phyloP scores from a whole-genome alignment of 306 rosid genomes.

The Trichosanthes truncata region DNA sequence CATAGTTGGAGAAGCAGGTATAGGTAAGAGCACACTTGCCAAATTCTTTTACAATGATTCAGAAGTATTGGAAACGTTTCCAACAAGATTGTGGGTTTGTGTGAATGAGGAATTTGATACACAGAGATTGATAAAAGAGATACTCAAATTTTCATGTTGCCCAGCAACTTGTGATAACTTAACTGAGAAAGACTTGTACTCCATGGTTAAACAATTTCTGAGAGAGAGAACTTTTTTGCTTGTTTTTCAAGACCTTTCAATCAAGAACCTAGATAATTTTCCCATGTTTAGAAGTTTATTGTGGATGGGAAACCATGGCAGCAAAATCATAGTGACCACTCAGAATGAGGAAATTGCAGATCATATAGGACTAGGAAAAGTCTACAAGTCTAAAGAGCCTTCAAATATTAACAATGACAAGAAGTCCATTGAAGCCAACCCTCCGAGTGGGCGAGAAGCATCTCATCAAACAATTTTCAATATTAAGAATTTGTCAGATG shows the following conservation, averaged over 20 bases:
- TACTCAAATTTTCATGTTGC: not conserved
- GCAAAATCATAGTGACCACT: not conserved
- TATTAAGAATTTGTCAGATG: not conserved
- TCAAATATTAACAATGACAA: not conserved
- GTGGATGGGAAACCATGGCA: not conserved
- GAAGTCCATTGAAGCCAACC: not conserved
- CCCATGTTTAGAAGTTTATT: not conserved
- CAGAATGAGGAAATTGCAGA: not conserved
- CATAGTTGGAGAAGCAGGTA: not conserved
- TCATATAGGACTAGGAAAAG: too few species aligned
- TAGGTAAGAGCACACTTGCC: not conserved
- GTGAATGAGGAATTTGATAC: not conserved
- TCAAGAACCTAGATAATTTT: not conserved
- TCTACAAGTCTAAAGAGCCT: not conserved
- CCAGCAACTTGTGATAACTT: not conserved
- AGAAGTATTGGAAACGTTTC: not conserved
- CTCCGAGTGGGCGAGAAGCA: not conserved
- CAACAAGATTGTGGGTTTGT: not conserved
- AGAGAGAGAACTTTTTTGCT: not conserved
- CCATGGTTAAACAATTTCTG: not conserved
- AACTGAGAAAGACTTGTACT: not conserved
- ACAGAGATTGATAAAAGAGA: conserved; percentile 1
- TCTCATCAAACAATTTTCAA: not conserved
- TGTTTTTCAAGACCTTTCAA: conserved; percentile 1
- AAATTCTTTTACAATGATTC: not conserved